Evolutionary conservation across 2,329 filamentous ascomycete genomes (phyloP).

Genomic region (Botrytis hyacinthi): DNA sequence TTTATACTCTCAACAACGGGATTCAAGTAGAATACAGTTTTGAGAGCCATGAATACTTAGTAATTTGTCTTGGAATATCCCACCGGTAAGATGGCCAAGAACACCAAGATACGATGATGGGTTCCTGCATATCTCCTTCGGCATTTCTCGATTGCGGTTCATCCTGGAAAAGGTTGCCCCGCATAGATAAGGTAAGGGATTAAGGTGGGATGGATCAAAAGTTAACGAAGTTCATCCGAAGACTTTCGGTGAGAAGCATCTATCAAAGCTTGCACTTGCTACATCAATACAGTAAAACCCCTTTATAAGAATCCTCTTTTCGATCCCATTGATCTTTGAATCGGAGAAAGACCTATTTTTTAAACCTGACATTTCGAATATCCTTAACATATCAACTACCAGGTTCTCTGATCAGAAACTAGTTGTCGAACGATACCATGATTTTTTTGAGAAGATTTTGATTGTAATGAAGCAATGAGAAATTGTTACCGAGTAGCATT

Average conservation of each 20-base stretch:
- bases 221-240: background rate
- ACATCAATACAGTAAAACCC: background rate
- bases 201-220: slow-evolving; percentile 1
- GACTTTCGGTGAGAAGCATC: background rate
- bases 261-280: background rate
- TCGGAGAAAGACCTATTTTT: background rate
- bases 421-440: background rate
- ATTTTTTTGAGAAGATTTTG: background rate
- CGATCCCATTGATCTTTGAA: too few relatives aligned
- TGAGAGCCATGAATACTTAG: background rate
- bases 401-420: background rate
- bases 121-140: slow-evolving; percentile 7
- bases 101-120: background rate
- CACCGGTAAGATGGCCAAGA: slow-evolving; percentile 13
- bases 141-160: slow-evolving; percentile 2
- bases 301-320: background rate
- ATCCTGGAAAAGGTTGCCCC: background rate
- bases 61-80: background rate
- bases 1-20: slow-evolving; percentile 3
- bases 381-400: background rate
- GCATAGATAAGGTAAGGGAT: slow-evolving; percentile 21
- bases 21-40: background rate
- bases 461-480: background rate
- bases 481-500: background rate
- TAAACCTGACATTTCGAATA: background rate